Percentiles rank a stretch among this genome's conserved stretches.
phyloP scores from a whole-genome alignment of 345 rosid genomes.

The Bruguiera gymnorhiza region DNA sequence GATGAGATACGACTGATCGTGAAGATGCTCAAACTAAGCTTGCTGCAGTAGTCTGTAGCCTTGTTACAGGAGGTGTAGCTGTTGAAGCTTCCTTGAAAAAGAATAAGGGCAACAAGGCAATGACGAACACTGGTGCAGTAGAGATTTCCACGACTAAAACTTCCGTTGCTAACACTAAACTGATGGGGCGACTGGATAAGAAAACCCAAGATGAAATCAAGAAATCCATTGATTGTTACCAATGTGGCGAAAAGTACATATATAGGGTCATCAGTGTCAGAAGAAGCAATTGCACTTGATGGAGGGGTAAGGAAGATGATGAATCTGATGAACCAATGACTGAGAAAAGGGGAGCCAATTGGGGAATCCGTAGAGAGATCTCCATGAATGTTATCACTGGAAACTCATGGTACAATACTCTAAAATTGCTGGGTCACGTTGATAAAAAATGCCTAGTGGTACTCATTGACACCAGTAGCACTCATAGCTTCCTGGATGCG shows the following conservation, averaged over 20 bases:
- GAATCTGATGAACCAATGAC: background rate
- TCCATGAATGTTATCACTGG: background rate
- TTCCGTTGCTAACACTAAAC: background rate
- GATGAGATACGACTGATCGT: background rate
- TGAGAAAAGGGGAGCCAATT: background rate
- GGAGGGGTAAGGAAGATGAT: background rate
- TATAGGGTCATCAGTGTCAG: too few species aligned
- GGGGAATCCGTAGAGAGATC: background rate
- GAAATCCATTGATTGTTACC: background rate
- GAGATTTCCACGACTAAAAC: background rate
- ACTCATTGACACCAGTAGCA: background rate
- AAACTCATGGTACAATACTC: background rate
- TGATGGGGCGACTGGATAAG: accelerated
- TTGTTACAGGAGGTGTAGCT: background rate
- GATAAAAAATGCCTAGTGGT: background rate
- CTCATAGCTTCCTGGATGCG: background rate
- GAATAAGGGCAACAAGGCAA: background rate
- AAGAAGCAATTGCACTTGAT: background rate
- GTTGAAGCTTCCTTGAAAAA: background rate
- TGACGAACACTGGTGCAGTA: background rate
- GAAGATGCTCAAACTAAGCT: background rate
- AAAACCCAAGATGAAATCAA: background rate
- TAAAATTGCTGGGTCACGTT: background rate
- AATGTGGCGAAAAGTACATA: background rate
- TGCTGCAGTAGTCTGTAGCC: background rate